Percentiles rank a stretch among this genome's conserved stretches.
Evolutionary conservation across 2,329 filamentous ascomycete genomes (phyloP).

Genomic region (Myriosclerotinia duriaeana): DNA sequence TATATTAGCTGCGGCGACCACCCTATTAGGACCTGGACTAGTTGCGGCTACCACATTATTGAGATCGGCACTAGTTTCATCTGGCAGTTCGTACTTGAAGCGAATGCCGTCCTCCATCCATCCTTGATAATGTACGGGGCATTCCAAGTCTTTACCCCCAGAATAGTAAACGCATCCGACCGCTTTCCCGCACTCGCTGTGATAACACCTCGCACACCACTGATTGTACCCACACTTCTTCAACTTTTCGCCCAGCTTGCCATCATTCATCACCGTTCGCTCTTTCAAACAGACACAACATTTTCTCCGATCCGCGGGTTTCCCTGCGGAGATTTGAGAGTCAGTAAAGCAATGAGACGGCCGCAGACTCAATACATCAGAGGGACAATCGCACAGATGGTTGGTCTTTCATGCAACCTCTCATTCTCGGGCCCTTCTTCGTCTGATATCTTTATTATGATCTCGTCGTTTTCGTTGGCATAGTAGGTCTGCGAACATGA

Average conservation of each 20-base stretch:
- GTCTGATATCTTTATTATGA: neutral
- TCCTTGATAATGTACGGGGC: neutral
- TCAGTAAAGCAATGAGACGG: neutral
- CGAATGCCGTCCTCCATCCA: neutral
- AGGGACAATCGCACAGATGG: neutral
- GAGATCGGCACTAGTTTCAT: neutral
- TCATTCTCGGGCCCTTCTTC: neutral
- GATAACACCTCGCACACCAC: neutral
- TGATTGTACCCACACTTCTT: neutral
- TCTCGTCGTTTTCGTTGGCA: neutral
- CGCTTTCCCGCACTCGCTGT: neutral
- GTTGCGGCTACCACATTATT: neutral
- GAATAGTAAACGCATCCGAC: neutral
- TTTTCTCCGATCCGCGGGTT: neutral
- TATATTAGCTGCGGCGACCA: neutral
- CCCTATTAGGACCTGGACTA: neutral
- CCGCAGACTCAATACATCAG: neutral
- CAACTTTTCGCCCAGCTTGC: neutral
- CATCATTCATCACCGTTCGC: neutral
- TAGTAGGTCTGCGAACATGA: neutral
- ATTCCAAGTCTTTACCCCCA: neutral
- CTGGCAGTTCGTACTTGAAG: neutral
- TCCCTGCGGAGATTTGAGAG: neutral
- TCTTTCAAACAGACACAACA: neutral
- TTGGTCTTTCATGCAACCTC: neutral